phyloP scores from a whole-genome alignment of 225 moss, liverwort and hornwort genomes.

The Bryoerythrophyllum caledonicum region DNA sequence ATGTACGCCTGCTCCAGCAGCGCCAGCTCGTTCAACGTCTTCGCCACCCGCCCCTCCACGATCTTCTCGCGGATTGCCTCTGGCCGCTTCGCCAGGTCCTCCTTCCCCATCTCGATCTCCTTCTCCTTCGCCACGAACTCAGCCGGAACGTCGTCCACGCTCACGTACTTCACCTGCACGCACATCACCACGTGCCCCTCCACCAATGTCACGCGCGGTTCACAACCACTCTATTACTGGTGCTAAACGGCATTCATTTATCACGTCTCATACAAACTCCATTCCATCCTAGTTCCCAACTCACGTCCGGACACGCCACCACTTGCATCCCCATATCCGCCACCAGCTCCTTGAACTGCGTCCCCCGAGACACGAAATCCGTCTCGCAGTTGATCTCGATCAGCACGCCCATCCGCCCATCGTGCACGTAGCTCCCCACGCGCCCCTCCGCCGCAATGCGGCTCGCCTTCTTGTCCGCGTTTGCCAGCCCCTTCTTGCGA shows the following conservation, averaged over 20 bases:
- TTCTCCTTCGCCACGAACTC: conserved; percentile 70
- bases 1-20: conserved; percentile 88
- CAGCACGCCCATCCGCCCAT: conserved; percentile 83
- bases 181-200: neutral
- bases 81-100: conserved; percentile 79
- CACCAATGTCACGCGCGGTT: neutral
- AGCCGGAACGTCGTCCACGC: conserved; percentile 65
- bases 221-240: neutral
- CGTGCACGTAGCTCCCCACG: conserved; percentile 89
- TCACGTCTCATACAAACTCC: neutral
- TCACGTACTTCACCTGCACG: conserved; percentile 57
- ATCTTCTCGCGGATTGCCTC: conserved; percentile 82
- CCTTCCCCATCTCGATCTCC: conserved; percentile 73
- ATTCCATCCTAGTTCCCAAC: neutral
- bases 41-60: conserved; percentile 80
- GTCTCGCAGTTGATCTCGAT: conserved; percentile 96
- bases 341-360: conserved; percentile 79
- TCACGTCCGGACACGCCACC: conserved; percentile 53
- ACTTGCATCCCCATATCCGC: conserved; percentile 81
- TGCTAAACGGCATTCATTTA: neutral
- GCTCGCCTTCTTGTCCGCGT: conserved; percentile 90
- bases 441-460: conserved; percentile 89
- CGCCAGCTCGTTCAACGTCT: conserved; percentile 71
- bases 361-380: conserved; percentile 79
- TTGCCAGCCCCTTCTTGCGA: conserved; percentile 88